Conservation (phyloP, 176 grass and related monocot genomes). For the Cymbopogon citratus region DNA sequence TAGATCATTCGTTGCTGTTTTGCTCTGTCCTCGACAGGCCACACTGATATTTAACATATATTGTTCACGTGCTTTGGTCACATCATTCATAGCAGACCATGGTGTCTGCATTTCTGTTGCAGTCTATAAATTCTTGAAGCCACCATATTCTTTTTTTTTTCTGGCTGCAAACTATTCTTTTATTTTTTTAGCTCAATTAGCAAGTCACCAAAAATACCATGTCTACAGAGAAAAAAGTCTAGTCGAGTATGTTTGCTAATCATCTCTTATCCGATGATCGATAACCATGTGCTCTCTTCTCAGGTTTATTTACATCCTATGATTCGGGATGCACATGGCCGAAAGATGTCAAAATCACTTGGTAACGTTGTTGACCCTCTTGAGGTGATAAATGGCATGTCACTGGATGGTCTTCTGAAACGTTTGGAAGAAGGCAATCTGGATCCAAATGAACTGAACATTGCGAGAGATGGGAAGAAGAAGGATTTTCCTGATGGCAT, state of each 20-base stretch:
- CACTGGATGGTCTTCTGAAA: conserved; percentile 68
- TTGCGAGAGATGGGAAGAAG: conserved; percentile 58
- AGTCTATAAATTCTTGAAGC: conserved; percentile 13
- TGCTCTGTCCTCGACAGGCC: background rate
- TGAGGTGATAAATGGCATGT: conserved; percentile 78
- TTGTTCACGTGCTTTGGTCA: background rate
- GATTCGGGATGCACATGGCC: conserved; percentile 78
- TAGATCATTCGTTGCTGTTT: background rate
- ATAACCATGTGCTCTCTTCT: background rate
- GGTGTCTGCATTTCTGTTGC: background rate
- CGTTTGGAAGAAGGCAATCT: conserved; percentile 78
- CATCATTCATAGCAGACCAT: background rate
- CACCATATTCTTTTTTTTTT: background rate
- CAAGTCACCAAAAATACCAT: background rate
- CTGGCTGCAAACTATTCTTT: background rate
- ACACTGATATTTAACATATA: background rate
- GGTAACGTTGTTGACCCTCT: conserved; percentile 86
- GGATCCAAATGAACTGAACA: conserved; percentile 59
- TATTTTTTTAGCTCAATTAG: background rate
- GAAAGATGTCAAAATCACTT: conserved; percentile 87
- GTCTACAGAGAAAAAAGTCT: background rate
- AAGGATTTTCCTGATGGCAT: conserved; percentile 95
- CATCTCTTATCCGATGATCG: background rate
- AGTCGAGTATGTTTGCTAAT: background rate
- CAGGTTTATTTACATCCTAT: conserved; percentile 96